A percentile compares a stretch with the other conserved stretches of the same genome.
phyloP scores from a whole-genome alignment of 73 alveolate genomes.

The Paramecium biaurelia region DNA sequence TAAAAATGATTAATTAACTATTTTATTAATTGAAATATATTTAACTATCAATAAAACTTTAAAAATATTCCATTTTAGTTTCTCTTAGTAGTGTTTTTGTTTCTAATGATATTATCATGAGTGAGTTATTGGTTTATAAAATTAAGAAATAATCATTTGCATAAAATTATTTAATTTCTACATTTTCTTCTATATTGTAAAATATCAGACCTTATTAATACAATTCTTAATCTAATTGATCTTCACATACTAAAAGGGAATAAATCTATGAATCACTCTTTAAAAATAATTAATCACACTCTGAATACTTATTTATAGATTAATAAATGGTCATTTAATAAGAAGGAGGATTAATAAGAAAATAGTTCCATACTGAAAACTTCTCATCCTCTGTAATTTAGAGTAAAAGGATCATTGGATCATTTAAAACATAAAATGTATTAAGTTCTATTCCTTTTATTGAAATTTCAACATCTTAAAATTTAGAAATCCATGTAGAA shows the following conservation, averaged over 20 bases:
- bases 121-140: not conserved
- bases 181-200: not conserved
- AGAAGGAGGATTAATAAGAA: not conserved
- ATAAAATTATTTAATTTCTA: not conserved
- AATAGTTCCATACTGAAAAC: not conserved
- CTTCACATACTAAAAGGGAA: not conserved
- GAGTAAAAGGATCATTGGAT: not conserved
- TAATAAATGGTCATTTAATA: not conserved
- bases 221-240: not conserved
- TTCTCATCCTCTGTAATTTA: not conserved
- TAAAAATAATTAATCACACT: not conserved
- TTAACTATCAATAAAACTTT: not conserved
- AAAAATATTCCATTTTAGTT: not conserved
- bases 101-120: not conserved
- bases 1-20: not conserved
- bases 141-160: not conserved
- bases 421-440: not conserved
- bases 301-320: not conserved
- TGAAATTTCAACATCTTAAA: not conserved
- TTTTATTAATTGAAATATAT: not conserved
- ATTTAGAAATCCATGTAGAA: not conserved
- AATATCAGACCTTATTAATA: not conserved
- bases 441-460: not conserved
- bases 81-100: not conserved
- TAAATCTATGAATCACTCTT: not conserved